phyloP scores from a whole-genome alignment of 441 rosid genomes.

The Pelargonium myrrhifolium region DNA sequence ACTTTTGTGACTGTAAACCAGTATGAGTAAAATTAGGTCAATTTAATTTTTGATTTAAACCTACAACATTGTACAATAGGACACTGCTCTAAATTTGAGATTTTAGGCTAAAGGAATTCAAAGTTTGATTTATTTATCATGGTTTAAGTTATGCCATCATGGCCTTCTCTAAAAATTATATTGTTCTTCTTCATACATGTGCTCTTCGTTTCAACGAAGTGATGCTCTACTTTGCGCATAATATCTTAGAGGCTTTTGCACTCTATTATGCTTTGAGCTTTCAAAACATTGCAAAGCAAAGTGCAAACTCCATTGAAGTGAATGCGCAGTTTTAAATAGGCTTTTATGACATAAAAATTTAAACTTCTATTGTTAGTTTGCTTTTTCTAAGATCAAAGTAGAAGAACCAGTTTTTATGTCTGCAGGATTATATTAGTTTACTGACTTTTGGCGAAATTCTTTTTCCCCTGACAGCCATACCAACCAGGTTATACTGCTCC shows the following conservation, averaged over 20 bases:
- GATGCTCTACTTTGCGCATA: neutral
- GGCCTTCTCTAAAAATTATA: too few relatives aligned
- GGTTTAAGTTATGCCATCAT: too few relatives aligned
- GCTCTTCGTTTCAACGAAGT: neutral
- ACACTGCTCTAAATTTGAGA: neutral
- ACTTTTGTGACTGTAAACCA: neutral
- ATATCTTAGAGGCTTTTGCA: neutral
- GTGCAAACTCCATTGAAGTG: neutral
- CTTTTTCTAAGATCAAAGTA: neutral
- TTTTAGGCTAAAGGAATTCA: neutral
- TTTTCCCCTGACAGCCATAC: slow-evolving; percentile 40
- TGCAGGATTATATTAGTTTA: slow-evolving; percentile 5
- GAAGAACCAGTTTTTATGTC: neutral
- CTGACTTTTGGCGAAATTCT: slow-evolving; percentile 11
- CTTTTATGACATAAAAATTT: too few relatives aligned
- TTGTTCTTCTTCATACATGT: too few relatives aligned
- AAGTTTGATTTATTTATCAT: too few relatives aligned
- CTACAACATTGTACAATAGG: neutral
- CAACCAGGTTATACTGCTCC: slow-evolving; percentile 66
- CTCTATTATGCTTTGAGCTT: neutral
- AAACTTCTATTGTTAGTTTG: neutral
- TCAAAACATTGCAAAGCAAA: neutral
- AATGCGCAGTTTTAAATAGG: too few relatives aligned
- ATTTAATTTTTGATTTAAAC: neutral
- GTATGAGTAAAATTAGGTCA: neutral